Conservation (phyloP, 148 eudicot genomes). For the Silene uniflora region DNA sequence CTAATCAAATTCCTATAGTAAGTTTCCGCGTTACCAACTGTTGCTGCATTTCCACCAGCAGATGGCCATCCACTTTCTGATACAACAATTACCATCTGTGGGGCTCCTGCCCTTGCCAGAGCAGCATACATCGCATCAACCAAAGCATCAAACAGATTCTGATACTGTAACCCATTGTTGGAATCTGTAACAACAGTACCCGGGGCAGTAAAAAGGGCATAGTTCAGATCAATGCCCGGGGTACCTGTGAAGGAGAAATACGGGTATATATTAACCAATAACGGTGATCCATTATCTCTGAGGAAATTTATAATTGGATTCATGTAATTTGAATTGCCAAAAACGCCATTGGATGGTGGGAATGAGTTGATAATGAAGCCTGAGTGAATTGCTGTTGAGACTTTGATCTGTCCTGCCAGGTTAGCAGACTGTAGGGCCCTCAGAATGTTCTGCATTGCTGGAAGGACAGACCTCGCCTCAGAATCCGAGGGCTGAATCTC, state of each 20-base stretch:
- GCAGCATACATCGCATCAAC: slow-evolving; percentile 47
- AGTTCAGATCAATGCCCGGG: slow-evolving; percentile 22
- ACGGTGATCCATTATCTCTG: slow-evolving; percentile 25
- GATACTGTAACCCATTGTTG: slow-evolving; percentile 30
- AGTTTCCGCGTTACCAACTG: slow-evolving; percentile 28
- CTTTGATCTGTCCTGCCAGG: slow-evolving; percentile 33
- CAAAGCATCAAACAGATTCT: slow-evolving; percentile 45
- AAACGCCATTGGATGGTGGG: slow-evolving; percentile 37
- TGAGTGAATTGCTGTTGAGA: slow-evolving; percentile 32
- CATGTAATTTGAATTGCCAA: slow-evolving; percentile 21
- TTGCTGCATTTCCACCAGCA: slow-evolving; percentile 23
- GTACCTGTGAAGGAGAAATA: slow-evolving; percentile 30
- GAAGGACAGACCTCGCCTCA: slow-evolving; percentile 34
- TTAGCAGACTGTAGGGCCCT: slow-evolving; percentile 33
- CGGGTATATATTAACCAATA: slow-evolving; percentile 45
- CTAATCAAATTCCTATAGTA: slow-evolving; percentile 35
- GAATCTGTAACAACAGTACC: slow-evolving; percentile 28
- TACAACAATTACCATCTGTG: slow-evolving; percentile 33
- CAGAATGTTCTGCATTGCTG: slow-evolving; percentile 44
- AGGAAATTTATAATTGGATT: slow-evolving; percentile 41
- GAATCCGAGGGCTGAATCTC: slow-evolving; percentile 31
- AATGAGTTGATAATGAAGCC: slow-evolving; percentile 16
- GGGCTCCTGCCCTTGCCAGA: slow-evolving; percentile 32
- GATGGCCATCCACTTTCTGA: slow-evolving; percentile 43
- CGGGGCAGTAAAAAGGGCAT: slow-evolving; percentile 43